phyloP scores from a whole-genome alignment of 148 eudicot genomes.

The Rhododendron williamsianum region DNA sequence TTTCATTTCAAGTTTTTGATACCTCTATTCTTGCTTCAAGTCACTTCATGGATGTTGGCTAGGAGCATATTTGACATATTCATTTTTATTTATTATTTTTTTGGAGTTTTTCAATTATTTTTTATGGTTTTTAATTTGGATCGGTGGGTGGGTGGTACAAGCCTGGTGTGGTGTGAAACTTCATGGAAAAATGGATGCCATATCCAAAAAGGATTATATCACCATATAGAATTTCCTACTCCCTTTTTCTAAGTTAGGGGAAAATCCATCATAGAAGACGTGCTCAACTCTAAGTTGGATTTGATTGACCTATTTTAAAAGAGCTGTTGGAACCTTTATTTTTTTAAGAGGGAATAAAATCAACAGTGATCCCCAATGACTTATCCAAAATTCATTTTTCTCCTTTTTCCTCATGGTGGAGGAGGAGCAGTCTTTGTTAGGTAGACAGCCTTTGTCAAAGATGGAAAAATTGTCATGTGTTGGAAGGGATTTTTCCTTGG shows the following conservation, averaged over 20 bases:
- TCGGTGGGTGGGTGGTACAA: background rate
- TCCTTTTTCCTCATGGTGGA: slow-evolving; percentile 1
- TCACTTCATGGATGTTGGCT: background rate
- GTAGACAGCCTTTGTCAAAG: background rate
- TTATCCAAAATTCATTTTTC: slow-evolving; percentile 10
- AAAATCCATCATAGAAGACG: slow-evolving; percentile 14
- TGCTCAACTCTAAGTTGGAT: slow-evolving; percentile 7
- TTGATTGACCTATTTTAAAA: background rate
- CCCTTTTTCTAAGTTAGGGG: background rate
- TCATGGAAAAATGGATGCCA: slow-evolving; percentile 5
- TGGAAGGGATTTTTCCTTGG: slow-evolving; percentile 6
- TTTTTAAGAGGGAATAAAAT: slow-evolving; percentile 3
- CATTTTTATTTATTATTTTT: background rate
- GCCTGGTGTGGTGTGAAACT: background rate
- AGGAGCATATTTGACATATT: background rate
- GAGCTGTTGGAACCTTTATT: background rate
- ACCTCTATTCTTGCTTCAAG: background rate
- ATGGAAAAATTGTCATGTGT: background rate
- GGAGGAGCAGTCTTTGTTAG: slow-evolving; percentile 11
- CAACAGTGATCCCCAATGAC: background rate
- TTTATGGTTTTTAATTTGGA: background rate
- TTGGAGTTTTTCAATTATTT: background rate
- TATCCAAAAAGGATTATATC: background rate
- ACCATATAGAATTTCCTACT: background rate
- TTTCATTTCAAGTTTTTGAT: background rate